phyloP scores from a whole-genome alignment of 148 eudicot genomes.

The Camellia granthamiana region DNA sequence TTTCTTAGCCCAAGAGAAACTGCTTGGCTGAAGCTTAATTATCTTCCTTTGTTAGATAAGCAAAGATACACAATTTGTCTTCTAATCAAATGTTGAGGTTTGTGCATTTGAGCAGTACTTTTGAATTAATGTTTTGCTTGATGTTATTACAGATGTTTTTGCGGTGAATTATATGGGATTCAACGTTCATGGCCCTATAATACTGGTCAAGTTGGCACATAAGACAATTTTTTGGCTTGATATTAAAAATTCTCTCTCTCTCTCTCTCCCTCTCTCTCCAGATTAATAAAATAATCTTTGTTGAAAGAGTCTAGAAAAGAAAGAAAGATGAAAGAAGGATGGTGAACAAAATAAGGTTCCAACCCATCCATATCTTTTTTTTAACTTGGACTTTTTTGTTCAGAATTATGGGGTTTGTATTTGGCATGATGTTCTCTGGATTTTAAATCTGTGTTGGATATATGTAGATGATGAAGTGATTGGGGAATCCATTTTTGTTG shows the following conservation, averaged over 20 bases:
- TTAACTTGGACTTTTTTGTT: too few species aligned
- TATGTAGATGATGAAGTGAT: too few species aligned
- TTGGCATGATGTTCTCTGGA: background rate
- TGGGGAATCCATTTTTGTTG: too few species aligned
- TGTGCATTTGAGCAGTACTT: background rate
- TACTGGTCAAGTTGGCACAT: background rate
- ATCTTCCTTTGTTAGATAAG: background rate
- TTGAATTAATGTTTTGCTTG: background rate
- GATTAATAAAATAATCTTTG: background rate
- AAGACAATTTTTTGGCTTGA: background rate
- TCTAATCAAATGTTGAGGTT: background rate
- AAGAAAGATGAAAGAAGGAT: background rate
- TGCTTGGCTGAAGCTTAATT: background rate
- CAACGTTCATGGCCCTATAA: background rate
- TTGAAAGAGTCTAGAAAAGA: background rate
- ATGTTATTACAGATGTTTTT: background rate
- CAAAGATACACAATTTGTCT: background rate
- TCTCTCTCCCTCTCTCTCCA: background rate
- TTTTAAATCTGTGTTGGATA: background rate
- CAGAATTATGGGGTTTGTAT: background rate
- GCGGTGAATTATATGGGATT: background rate
- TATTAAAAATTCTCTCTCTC: background rate
- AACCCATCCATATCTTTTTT: too few species aligned
- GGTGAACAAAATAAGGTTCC: too few species aligned
- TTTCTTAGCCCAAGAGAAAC: background rate